Evolutionary conservation across 2,329 filamentous ascomycete genomes (phyloP).

Genomic region (Podosphaera xanthii): DNA sequence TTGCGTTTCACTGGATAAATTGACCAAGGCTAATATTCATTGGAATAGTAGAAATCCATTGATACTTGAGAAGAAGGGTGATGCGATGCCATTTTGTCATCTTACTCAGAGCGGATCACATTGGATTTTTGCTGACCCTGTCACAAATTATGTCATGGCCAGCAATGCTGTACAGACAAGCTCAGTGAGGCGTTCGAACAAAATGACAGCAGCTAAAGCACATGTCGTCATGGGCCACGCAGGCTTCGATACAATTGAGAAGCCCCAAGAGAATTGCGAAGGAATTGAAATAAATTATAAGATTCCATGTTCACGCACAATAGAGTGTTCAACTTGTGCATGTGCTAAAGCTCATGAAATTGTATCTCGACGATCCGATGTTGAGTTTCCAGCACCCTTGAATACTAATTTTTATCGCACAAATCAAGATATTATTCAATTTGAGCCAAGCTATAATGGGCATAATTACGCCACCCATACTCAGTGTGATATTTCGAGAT

Average conservation of each 20-base stretch:
- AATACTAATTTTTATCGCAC: background rate
- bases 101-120: background rate
- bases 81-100: background rate
- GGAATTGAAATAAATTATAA: background rate
- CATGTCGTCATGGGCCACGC: background rate
- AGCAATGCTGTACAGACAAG: background rate
- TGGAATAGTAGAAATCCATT: background rate
- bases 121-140: background rate
- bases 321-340: background rate
- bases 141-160: background rate
- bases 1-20: background rate
- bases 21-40: background rate
- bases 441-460: conserved; percentile 1
- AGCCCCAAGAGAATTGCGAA: background rate
- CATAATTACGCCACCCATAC: background rate
- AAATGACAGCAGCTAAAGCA: background rate
- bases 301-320: background rate
- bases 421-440: conserved; percentile 1
- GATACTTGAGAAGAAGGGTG: background rate
- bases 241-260: background rate
- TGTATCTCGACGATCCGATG: background rate
- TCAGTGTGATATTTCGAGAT: background rate
- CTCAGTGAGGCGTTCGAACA: background rate
- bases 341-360: conserved; percentile 1
- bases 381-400: background rate